Evolutionary conservation across 2,329 filamentous ascomycete genomes (phyloP).

Genomic region (Chaetomiaceae sp.): DNA sequence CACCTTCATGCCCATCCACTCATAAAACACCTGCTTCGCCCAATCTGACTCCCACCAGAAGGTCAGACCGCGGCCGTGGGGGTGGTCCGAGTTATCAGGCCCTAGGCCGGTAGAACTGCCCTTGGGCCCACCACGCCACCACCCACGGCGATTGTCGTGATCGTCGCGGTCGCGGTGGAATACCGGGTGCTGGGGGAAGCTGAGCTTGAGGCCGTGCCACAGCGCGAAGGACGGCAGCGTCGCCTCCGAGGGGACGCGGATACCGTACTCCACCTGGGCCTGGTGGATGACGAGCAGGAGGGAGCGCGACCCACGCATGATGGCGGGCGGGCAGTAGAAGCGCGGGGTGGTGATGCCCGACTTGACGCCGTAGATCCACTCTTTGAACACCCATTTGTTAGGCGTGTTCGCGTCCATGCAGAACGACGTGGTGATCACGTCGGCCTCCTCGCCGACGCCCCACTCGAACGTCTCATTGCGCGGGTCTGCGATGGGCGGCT

Average conservation of each 20-base stretch:
- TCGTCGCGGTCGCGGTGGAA: slow-evolving; percentile 30
- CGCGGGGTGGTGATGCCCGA: slow-evolving; percentile 28
- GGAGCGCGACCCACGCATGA: slow-evolving; percentile 31
- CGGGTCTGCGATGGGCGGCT: slow-evolving; percentile 26
- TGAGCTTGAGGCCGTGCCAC: slow-evolving; percentile 38
- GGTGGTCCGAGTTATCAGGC: slow-evolving; percentile 26
- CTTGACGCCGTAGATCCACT: slow-evolving; percentile 32
- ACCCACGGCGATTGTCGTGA: slow-evolving; percentile 23
- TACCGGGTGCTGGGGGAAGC: slow-evolving; percentile 35
- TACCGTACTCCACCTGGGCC: slow-evolving; percentile 30
- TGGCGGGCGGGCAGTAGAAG: slow-evolving; percentile 36
- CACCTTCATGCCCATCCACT: slow-evolving; percentile 30
- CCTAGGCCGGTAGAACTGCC: slow-evolving; percentile 29
- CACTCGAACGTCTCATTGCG: slow-evolving; percentile 29
- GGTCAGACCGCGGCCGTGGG: slow-evolving; percentile 26
- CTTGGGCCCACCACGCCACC: slow-evolving; percentile 31
- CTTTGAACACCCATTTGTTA: slow-evolving; percentile 32
- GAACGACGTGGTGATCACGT: slow-evolving; percentile 31
- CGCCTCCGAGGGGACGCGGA: slow-evolving; percentile 34
- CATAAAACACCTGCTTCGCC: slow-evolving; percentile 31
- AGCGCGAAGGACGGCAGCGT: slow-evolving; percentile 36
- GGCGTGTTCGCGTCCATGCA: slow-evolving; percentile 30
- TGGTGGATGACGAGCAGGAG: slow-evolving; percentile 34
- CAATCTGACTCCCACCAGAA: slow-evolving; percentile 36
- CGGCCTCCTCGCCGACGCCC: slow-evolving; percentile 35